These are phyloP conservation scores for Quercus lobata DNA, from an alignment of 331 rosid species.

Conservation along the genomic window DNA sequence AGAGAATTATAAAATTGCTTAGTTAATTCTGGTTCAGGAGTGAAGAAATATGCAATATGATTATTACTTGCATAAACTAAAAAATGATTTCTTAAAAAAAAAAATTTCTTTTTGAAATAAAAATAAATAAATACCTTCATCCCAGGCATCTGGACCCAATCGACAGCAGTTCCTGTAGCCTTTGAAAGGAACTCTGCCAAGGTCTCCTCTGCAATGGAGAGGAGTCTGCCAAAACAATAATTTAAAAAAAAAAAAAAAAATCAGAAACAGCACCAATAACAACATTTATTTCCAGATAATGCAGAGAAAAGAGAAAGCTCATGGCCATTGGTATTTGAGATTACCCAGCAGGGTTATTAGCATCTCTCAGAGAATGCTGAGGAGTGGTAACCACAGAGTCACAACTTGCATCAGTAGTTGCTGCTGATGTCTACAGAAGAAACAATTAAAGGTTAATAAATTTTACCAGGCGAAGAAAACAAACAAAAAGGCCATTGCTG, in stretches of 20 bases:
- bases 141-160: slow-evolving; percentile 99
- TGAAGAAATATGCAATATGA: neutral
- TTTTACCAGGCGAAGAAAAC: neutral
- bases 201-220: slow-evolving; percentile 95
- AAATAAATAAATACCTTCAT: slow-evolving; percentile 68
- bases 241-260: neutral
- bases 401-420: slow-evolving; percentile 84
- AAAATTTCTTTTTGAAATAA: neutral
- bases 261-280: slow-evolving; percentile 8
- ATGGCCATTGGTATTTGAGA: neutral
- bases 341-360: slow-evolving; percentile 98
- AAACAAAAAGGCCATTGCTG: neutral
- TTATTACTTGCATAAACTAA: neutral
- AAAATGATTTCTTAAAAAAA: neutral
- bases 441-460: neutral
- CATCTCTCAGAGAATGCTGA: slow-evolving; percentile 80
- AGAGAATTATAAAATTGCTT: neutral
- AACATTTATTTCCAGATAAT: neutral
- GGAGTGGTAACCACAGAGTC: slow-evolving; percentile 87
- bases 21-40: neutral
- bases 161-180: slow-evolving; percentile 99
- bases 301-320: slow-evolving; percentile 6
- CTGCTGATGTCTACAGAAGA: slow-evolving; percentile 59
- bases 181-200: slow-evolving; percentile 99
- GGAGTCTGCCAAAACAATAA: slow-evolving; percentile 60